phyloP scores from a whole-genome alignment of 116 monocot genomes.

The Cymodocea nodosa region DNA sequence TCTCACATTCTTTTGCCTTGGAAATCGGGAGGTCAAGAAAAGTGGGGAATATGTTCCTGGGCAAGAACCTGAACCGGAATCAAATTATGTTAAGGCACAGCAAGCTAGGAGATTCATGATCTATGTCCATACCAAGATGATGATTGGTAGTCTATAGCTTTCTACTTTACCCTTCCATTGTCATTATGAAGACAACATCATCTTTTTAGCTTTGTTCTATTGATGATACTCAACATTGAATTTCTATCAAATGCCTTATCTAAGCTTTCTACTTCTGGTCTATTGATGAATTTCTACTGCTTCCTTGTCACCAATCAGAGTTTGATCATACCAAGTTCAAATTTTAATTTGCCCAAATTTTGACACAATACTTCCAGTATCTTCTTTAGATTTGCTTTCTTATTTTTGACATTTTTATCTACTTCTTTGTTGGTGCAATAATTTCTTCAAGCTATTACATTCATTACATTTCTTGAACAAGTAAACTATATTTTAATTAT shows the following conservation, averaged over 20 bases:
- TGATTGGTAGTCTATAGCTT: slow-evolving; percentile 42
- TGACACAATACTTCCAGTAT: too few relatives aligned
- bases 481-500: not conserved
- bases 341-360: too few relatives aligned
- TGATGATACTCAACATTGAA: not conserved
- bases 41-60: slow-evolving; percentile 38
- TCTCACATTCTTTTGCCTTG: slow-evolving; percentile 59
- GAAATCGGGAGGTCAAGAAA: slow-evolving; percentile 42
- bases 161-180: not conserved
- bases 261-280: too few relatives aligned
- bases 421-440: too few relatives aligned
- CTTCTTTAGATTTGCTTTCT: too few relatives aligned
- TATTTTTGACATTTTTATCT: too few relatives aligned
- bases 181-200: not conserved
- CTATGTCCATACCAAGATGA: slow-evolving; percentile 50
- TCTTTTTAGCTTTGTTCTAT: not conserved
- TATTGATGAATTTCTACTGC: too few relatives aligned
- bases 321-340: too few relatives aligned
- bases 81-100: slow-evolving; percentile 54
- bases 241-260: too few relatives aligned
- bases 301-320: too few relatives aligned
- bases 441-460: too few relatives aligned
- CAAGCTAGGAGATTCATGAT: slow-evolving; percentile 66
- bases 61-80: slow-evolving; percentile 39
- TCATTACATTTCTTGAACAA: too few relatives aligned